Evolutionary conservation across 225 moss, liverwort and hornwort genomes (phyloP).

Genomic region (Physcomitrellopsis africana): DNA sequence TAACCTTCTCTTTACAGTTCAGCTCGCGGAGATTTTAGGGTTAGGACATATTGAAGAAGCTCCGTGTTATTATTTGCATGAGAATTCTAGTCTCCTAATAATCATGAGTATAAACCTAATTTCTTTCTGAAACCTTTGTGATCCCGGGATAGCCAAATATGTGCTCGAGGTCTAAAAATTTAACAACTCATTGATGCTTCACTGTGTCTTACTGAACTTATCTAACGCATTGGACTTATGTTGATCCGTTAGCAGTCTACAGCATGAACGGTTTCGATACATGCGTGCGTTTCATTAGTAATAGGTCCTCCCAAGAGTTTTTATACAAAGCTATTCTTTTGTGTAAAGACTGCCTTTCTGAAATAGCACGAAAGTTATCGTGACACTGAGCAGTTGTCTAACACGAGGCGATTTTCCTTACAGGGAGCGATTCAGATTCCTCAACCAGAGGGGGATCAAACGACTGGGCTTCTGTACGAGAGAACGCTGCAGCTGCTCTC

Average conservation of each 20-base stretch:
- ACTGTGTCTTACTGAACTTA: too few relatives aligned
- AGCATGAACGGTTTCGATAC: too few relatives aligned
- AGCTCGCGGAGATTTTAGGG: neutral
- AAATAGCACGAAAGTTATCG: neutral
- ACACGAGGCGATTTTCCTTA: neutral
- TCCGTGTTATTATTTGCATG: neutral
- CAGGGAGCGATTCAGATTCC: conserved; percentile 36
- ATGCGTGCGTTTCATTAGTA: neutral
- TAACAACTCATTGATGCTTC: too few relatives aligned
- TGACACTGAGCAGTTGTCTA: conserved; percentile 6
- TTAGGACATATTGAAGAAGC: neutral
- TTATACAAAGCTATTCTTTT: too few relatives aligned
- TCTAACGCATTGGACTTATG: too few relatives aligned
- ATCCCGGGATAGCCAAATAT: too few relatives aligned
- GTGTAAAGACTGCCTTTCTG: neutral
- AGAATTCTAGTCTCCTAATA: neutral
- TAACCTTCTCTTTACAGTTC: neutral
- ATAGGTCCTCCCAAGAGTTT: too few relatives aligned
- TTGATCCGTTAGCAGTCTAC: too few relatives aligned
- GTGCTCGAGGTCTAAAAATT: too few relatives aligned
- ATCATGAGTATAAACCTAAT: too few relatives aligned
- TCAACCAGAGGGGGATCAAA: conserved; percentile 40
- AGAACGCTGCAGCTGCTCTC: conserved; percentile 86
- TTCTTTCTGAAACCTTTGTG: too few relatives aligned
- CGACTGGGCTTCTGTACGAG: conserved; percentile 75